Evolutionary conservation across 768 basidiomycete species (phyloP).

Genomic region (Rhodosporidiobolus odoratus): DNA sequence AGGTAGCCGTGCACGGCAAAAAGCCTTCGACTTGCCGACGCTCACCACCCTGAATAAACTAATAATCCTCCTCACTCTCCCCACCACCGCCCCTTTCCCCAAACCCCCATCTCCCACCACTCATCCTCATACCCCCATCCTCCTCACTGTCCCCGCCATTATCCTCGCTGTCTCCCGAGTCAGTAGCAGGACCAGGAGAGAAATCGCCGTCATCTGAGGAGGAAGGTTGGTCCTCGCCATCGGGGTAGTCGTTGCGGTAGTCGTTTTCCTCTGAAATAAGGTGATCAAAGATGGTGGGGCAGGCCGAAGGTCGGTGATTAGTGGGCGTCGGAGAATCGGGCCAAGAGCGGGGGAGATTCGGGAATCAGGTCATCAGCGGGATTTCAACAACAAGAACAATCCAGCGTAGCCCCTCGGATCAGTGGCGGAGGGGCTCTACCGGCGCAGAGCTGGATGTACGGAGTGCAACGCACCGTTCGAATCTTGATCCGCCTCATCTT

Average conservation of each 20-base stretch:
- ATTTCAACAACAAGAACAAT: neutral
- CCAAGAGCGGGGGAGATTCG: neutral
- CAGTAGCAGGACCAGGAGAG: neutral
- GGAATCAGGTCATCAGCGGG: neutral
- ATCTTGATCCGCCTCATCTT: conserved; percentile 40
- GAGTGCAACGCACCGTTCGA: conserved; percentile 13
- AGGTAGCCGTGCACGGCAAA: too few relatives aligned
- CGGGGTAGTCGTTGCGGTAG: conserved; percentile 42
- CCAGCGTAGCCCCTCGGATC: neutral
- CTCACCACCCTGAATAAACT: too few relatives aligned
- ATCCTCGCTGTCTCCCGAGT: neutral
- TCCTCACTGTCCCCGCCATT: neutral
- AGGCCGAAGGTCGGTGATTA: neutral
- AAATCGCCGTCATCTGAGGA: neutral
- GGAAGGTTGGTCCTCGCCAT: conserved; percentile 21
- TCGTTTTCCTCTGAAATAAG: conserved; percentile 39
- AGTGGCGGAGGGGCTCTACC: neutral
- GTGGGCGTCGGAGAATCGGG: too few relatives aligned
- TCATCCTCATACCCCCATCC: neutral
- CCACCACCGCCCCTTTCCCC: too few relatives aligned
- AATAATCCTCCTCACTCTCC: neutral
- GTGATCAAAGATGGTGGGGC: too few relatives aligned
- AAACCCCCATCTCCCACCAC: neutral
- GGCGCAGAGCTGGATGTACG: neutral
- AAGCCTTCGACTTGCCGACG: too few relatives aligned